A percentile compares a stretch with the other conserved stretches of the same genome.
phyloP scores from a whole-genome alignment of 371 early-diverging fungal genomes.

The Mucor racemosus region DNA sequence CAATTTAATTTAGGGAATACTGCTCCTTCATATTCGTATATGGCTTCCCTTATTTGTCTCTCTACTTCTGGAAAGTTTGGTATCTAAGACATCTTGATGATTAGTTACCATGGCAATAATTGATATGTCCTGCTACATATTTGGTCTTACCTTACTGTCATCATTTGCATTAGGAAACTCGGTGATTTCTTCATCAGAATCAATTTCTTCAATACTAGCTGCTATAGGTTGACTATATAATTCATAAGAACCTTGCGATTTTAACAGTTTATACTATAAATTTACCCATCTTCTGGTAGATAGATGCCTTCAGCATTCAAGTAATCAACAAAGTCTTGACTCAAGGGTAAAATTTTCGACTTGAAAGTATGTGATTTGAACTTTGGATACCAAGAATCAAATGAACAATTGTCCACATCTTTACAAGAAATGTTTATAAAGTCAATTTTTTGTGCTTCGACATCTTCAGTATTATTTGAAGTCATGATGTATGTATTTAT shows the following conservation, averaged over 20 bases:
- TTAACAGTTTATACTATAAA: background rate
- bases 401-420: constrained; percentile 72
- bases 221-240: constrained; percentile 42
- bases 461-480: background rate
- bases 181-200: constrained; percentile 50
- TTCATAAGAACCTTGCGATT: background rate
- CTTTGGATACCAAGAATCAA: constrained; percentile 77
- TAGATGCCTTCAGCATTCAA: constrained; percentile 84
- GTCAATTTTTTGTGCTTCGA: constrained; percentile 7
- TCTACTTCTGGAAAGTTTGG: constrained; percentile 69
- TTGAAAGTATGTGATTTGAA: constrained; percentile 71
- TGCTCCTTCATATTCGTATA: constrained; percentile 77
- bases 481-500: background rate
- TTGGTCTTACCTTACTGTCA: constrained; percentile 24
- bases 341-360: constrained; percentile 71
- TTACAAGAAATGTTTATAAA: constrained; percentile 5
- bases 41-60: constrained; percentile 63
- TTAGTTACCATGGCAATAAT: no score
- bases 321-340: constrained; percentile 80
- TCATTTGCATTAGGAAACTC: constrained; percentile 35
- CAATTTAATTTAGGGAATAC: constrained; percentile 95
- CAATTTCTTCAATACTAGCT: constrained; percentile 49
- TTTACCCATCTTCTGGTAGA: constrained; percentile 71
- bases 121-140: background rate
- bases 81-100: constrained; percentile 10